A percentile compares a stretch with the other conserved stretches of the same genome.
These are phyloP conservation scores for Neophaeococcomyces mojaviensis DNA, from an alignment of 2,329 filamentous ascomycete genomes.

Conservation along the genomic window DNA sequence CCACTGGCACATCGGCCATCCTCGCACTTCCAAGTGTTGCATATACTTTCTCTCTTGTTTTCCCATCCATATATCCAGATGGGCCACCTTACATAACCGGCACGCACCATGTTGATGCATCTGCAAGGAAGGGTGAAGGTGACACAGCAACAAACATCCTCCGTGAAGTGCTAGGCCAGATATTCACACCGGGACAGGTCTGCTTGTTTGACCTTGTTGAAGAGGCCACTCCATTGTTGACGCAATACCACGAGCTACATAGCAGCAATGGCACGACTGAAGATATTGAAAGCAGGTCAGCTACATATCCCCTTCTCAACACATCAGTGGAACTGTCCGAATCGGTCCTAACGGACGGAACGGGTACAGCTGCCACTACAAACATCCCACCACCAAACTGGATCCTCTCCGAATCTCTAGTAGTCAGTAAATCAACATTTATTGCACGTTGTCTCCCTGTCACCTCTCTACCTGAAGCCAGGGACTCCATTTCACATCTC, in stretches of 20 bases:
- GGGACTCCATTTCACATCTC: conserved; percentile 63
- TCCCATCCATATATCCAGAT: conserved; percentile 67
- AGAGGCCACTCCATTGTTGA: conserved; percentile 42
- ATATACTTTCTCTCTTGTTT: conserved; percentile 52
- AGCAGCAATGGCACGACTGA: conserved; percentile 25
- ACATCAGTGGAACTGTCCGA: not conserved
- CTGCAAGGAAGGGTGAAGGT: conserved; percentile 64
- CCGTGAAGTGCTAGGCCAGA: conserved; percentile 55
- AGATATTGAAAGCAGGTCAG: conserved; percentile 20
- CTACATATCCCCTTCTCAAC: conserved; percentile 4
- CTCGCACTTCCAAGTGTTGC: conserved; percentile 56
- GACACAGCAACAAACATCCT: conserved; percentile 63
- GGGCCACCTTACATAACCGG: conserved; percentile 65
- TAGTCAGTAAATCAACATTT: conserved; percentile 83
- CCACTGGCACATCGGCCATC: conserved; percentile 46
- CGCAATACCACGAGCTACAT: conserved; percentile 52
- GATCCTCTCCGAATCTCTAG: conserved; percentile 64
- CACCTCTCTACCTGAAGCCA: conserved; percentile 62
- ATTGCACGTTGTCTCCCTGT: conserved; percentile 59
- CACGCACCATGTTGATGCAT: conserved; percentile 67
- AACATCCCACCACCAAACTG: conserved; percentile 51
- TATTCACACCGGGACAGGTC: conserved; percentile 66
- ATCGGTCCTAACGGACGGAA: conserved; percentile 17
- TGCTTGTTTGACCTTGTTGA: conserved; percentile 91
- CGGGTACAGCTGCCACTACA: conserved; percentile 4